Evolutionary conservation across 768 basidiomycete genomes (phyloP), one percentile per base, ranked within the genome.

Genomic region (Stropharia rugosoannulata): DNA sequence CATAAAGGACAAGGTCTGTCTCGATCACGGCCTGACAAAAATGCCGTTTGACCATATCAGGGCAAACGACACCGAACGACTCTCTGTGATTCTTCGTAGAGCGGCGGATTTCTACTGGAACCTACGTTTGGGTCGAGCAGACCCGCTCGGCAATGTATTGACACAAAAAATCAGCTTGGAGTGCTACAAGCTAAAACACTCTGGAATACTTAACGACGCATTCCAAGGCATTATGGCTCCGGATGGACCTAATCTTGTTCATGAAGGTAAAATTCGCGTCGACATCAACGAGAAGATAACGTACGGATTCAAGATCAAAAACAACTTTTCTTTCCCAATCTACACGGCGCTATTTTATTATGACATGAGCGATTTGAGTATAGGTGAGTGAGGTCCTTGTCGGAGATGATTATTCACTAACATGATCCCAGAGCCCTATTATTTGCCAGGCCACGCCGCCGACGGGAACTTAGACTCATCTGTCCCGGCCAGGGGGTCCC

Each of bases 271-370:
- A 32, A 53, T 43, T 18, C n/a, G 2, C 19, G 36, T 53, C 41
- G 9, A 43, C 27, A 16, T 44, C 27, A 27, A 27, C 8, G 35
- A 38, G 16, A 38, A 48, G 8, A 16, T 16, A 3, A 29, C 29
- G 39, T 57, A 57, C 43, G 56, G 56, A 4, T 51, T 57, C 43
- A 57, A 45, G 38, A 45, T 57, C 18, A 51, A 11, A 35, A 57
- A 45, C 39, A 7, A 22, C 5, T 51, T 42, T 6, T 12, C 27
- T 3, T 18, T 19, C 9, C 44, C 40, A 16, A 18, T 57, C 6
- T 57, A 57, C 18, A 43, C 43, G 4, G 41, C 56, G 15, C 15
- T 57, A n/a, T 57, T 57, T 25, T 57, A 57, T 27, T 57, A 51
- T 25, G 49, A 57, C 49, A 22, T 45, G 29, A 39, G 56, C 39